A percentile compares a stretch with the other conserved stretches of the same genome.
phyloP scores from a whole-genome alignment of 768 basidiomycete genomes.

The Macrocybe gigantea region DNA sequence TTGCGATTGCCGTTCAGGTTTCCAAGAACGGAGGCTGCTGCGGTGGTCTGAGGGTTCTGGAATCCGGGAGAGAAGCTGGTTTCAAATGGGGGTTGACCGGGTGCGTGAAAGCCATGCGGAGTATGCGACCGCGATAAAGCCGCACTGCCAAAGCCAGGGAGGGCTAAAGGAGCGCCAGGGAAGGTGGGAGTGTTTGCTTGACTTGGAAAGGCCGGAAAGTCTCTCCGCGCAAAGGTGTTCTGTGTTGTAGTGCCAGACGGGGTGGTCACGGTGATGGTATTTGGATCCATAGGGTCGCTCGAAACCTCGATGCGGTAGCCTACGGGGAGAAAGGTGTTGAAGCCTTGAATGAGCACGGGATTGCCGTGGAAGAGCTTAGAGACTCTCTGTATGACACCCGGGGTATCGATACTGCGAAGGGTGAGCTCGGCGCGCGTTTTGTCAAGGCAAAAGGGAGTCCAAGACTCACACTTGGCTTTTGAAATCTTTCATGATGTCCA shows the following conservation, averaged over 20 bases:
- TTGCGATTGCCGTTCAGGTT: constrained; percentile 49
- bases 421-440: constrained; percentile 10
- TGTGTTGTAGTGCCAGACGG: constrained; percentile 70
- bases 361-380: constrained; percentile 90
- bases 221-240: constrained; percentile 35
- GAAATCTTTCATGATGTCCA: constrained; percentile 99
- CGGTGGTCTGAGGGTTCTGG: constrained; percentile 42
- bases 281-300: constrained; percentile 60
- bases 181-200: constrained; percentile 25
- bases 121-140: constrained; percentile 51
- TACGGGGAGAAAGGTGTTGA: constrained; percentile 94
- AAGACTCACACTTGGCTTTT: constrained; percentile 83
- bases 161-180: constrained; percentile 22
- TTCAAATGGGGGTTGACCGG: constrained; percentile 30
- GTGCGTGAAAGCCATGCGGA: constrained; percentile 39
- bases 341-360: constrained; percentile 87
- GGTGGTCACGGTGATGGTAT: constrained; percentile 78
- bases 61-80: constrained; percentile 41
- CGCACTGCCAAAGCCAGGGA: constrained; percentile 26
- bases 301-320: constrained; percentile 92
- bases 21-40: constrained; percentile 63
- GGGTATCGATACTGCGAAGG: constrained; percentile 81
- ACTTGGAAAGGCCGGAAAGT: constrained; percentile 20
- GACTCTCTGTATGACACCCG: constrained; percentile 94
- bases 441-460: constrained; percentile 8